Base-by-base conservation (phyloP, 2,329 filamentous ascomycete genomes). In the Sporothrix pallida region DNA sequence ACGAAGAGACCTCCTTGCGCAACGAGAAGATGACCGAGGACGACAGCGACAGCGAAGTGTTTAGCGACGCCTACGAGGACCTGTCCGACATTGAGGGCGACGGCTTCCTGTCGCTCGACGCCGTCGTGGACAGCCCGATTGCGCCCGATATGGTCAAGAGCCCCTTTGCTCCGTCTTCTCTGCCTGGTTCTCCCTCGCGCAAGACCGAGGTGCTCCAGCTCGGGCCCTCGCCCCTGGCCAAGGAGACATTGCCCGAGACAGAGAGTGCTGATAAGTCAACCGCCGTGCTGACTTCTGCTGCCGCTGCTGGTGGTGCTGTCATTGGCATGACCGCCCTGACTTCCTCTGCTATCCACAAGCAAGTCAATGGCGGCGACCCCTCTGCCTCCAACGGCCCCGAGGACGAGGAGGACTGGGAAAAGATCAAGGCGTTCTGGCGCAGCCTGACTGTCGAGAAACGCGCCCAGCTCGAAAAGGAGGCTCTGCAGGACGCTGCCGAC, bases 41-140 rank as follows among this genome's bases (percentile, higher is more conserved):
- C 4, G 71, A 74, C n/a, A 58, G 37, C 23, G 75, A 75, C 15
- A 72, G 44, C 69, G 91, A 87, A 75, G 86, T 93, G 31, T 95
- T 93, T 79, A 93, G 91, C 76, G 93, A 95, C 81, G 92, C 92
- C 0, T 91, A 91, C 72, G 93, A 95, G 81, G 91, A 94, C 75
- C 83, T 92, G 0, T 88, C 88, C 0, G 90, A 93, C 15, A 78
- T 86, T 3, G 90, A 92, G 54, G 87, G 87, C 1, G 87, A 88
- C 65, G 92, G 91, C 0, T 95, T 93, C 78, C 85, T 89, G 78
- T 94, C 92, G 4, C 84, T 95, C 8, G 87, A 94, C 80, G 92
- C 92, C 12, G 88, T 94, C 9, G 86, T 93, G 0, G 87, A 90
- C 23, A 89, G 86, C 65, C 89, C 91, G 3, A 77, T 84, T 1